Percentiles rank a stretch among this genome's conserved stretches.
Conservation (phyloP, 768 basidiomycete genomes). For the Lactifluus pinguis region DNA sequence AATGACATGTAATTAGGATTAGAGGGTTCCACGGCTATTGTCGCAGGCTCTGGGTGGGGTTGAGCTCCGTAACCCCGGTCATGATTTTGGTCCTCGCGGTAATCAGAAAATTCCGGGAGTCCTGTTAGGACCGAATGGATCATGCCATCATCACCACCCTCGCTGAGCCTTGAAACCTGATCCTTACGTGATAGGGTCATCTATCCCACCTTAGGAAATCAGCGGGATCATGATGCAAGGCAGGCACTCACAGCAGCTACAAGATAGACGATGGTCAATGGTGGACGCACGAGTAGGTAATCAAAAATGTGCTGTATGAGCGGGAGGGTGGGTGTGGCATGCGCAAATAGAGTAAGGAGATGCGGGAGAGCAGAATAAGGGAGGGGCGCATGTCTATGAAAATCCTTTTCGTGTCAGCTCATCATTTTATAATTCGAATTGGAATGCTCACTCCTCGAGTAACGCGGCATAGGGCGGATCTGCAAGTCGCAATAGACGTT, state of each 20-base stretch:
- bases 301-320: conserved; percentile 91
- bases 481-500: conserved; percentile 59
- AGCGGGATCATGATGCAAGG: background rate
- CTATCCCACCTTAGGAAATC: conserved; percentile 30
- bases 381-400: conserved; percentile 54
- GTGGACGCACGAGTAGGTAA: conserved; percentile 75
- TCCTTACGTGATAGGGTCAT: conserved; percentile 64
- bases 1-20: no score
- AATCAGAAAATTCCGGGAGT: conserved; percentile 51
- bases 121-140: conserved; percentile 63
- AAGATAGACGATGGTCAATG: conserved; percentile 74
- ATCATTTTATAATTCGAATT: background rate
- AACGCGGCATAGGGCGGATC: conserved; percentile 63
- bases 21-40: background rate
- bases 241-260: conserved; percentile 61
- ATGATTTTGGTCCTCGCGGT: conserved; percentile 19
- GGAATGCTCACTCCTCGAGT: conserved; percentile 49
- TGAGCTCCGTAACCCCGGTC: background rate
- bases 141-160: conserved; percentile 76
- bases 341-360: conserved; percentile 84
- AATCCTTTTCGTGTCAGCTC: background rate
- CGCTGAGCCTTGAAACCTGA: conserved; percentile 50
- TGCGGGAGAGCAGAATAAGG: conserved; percentile 89
- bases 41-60: background rate
- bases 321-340: conserved; percentile 83